These are phyloP conservation scores for Lactuca sativa DNA, from an alignment of 129 eudicot genomes.

Conservation along the genomic window DNA sequence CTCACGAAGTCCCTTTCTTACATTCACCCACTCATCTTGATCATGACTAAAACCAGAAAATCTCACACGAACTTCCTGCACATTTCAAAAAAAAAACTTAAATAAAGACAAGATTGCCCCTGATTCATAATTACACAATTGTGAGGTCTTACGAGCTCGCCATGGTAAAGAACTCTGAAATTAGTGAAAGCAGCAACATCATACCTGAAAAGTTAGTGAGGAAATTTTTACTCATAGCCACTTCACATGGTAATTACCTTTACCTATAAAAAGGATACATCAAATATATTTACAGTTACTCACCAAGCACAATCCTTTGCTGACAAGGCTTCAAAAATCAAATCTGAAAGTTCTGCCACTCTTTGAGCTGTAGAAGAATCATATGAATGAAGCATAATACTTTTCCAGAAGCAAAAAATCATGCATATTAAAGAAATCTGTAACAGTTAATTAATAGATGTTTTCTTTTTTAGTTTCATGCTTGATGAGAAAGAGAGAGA, in stretches of 20 bases:
- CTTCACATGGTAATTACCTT: neutral
- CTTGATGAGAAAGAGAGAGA: neutral
- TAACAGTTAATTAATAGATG: neutral
- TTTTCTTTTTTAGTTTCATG: slow-evolving; percentile 4
- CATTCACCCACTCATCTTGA: slow-evolving; percentile 94
- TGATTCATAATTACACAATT: slow-evolving; percentile 1
- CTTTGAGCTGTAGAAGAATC: slow-evolving; percentile 50
- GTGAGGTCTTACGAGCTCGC: slow-evolving; percentile 71
- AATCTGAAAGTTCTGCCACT: slow-evolving; percentile 56
- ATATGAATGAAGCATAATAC: neutral
- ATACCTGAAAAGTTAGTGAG: slow-evolving; percentile 51
- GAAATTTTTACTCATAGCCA: slow-evolving; percentile 8
- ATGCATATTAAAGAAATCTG: slow-evolving; percentile 7
- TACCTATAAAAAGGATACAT: too few species aligned
- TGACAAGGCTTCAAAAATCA: slow-evolving; percentile 83
- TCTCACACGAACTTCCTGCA: slow-evolving; percentile 83
- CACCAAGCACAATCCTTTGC: slow-evolving; percentile 85
- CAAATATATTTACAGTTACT: slow-evolving; percentile 33
- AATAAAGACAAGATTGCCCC: neutral
- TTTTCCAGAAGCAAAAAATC: slow-evolving; percentile 2
- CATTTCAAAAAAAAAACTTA: too few species aligned
- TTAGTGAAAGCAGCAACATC: slow-evolving; percentile 80
- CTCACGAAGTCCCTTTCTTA: slow-evolving; percentile 62
- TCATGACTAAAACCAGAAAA: slow-evolving; percentile 84
- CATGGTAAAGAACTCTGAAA: slow-evolving; percentile 53